Conservation (phyloP, 345 rosid genomes). For the Moringa oleifera region DNA sequence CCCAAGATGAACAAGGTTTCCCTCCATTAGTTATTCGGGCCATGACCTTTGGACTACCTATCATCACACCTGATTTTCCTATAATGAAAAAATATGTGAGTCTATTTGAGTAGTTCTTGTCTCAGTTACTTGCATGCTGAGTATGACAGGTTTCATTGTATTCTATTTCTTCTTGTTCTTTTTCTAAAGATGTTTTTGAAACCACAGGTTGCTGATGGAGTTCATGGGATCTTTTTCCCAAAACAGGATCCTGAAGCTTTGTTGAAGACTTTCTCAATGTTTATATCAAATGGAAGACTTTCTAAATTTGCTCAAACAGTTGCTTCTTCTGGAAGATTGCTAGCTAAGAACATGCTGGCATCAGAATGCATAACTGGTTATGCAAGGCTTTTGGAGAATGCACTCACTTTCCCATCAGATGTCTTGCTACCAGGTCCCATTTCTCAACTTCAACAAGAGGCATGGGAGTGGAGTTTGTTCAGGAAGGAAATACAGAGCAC, state of each 20-base stretch:
- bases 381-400: constrained; percentile 74
- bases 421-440: constrained; percentile 59
- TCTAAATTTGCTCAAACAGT: constrained; percentile 63
- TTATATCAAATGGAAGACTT: constrained; percentile 70
- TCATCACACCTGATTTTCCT: constrained; percentile 73
- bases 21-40: constrained; percentile 80
- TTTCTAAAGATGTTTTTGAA: constrained; percentile 16
- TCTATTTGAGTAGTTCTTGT: constrained; percentile 8
- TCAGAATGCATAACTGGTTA: constrained; percentile 69
- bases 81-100: constrained; percentile 72
- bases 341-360: constrained; percentile 77
- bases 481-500: constrained; percentile 36
- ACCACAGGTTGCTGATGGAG: constrained; percentile 65
- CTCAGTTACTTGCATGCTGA: constrained; percentile 16
- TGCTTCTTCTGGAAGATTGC: constrained; percentile 73
- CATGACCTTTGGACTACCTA: constrained; percentile 80
- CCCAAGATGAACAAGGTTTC: constrained; percentile 90
- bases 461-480: constrained; percentile 83
- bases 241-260: constrained; percentile 65
- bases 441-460: constrained; percentile 45
- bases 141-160: neutral
- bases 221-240: constrained; percentile 57
- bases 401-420: constrained; percentile 73
- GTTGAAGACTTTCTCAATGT: constrained; percentile 61
- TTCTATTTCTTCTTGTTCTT: neutral